phyloP scores from a whole-genome alignment of 768 basidiomycete species.

The Trametes meyenii region DNA sequence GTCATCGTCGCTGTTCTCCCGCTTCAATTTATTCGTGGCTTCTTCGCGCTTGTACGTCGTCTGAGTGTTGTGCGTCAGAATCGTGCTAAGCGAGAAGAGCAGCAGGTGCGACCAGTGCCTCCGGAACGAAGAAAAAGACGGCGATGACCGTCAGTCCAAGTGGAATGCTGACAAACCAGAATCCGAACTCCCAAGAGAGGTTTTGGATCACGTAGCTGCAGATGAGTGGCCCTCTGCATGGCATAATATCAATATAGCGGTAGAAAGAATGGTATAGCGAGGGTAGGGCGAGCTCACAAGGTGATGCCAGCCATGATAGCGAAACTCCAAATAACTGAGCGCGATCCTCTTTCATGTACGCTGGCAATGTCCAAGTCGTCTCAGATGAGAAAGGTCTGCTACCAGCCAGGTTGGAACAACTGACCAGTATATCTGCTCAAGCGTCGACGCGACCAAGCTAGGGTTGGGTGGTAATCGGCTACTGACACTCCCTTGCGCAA shows the following conservation, averaged over 20 bases:
- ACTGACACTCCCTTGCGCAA: too few species aligned
- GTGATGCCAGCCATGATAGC: conserved; percentile 48
- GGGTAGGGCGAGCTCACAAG: conserved; percentile 33
- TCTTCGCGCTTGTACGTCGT: conserved; percentile 38
- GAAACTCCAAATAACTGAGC: conserved; percentile 49
- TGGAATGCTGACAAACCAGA: conserved; percentile 51
- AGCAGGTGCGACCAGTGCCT: conserved; percentile 33
- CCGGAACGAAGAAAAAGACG: conserved; percentile 48
- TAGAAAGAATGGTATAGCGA: background rate
- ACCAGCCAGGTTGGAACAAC: too few species aligned
- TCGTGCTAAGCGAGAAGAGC: too few species aligned
- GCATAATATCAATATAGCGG: background rate
- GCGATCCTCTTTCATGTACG: conserved; percentile 47
- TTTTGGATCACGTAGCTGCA: conserved; percentile 51
- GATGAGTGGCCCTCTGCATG: conserved; percentile 43
- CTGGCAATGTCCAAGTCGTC: conserved; percentile 19
- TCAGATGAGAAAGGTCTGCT: background rate
- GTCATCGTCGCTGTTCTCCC: conserved; percentile 12
- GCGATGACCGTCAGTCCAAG: conserved; percentile 41
- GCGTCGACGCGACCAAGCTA: conserved; percentile 44
- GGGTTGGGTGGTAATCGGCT: background rate
- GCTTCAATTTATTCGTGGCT: background rate
- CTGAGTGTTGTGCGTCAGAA: conserved; percentile 23
- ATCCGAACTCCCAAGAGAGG: conserved; percentile 47
- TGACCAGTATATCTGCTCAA: conserved; percentile 42